A percentile compares a stretch with the other conserved stretches of the same genome.
Evolutionary conservation across 2,329 filamentous ascomycete genomes (phyloP).

Genomic region (Chalara sp.): DNA sequence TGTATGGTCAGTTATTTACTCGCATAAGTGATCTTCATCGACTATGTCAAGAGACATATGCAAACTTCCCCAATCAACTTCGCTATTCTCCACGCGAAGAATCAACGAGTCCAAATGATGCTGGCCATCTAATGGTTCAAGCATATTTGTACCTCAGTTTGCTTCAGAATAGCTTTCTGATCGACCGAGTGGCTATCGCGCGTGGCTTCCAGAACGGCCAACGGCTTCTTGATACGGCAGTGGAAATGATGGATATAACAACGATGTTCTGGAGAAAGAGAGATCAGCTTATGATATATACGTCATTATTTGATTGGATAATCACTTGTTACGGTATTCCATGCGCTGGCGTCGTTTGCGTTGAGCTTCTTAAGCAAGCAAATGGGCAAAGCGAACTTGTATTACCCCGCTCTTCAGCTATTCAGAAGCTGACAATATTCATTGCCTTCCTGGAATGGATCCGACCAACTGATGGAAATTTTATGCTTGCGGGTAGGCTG

Average conservation of each 20-base stretch:
- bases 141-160: conserved; percentile 15
- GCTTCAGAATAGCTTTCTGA: conserved; percentile 24
- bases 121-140: conserved; percentile 13
- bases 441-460: conserved; percentile 26
- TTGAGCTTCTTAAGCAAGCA: conserved; percentile 21
- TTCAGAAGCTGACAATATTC: conserved; percentile 25
- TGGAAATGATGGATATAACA: conserved; percentile 22
- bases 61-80: conserved; percentile 14
- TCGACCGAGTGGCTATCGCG: conserved; percentile 20
- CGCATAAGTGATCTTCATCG: conserved; percentile 14
- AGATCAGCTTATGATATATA: conserved; percentile 18
- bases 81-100: conserved; percentile 16
- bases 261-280: conserved; percentile 23
- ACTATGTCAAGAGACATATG: conserved; percentile 13
- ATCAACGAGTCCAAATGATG: conserved; percentile 13
- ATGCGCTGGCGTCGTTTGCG: conserved; percentile 21
- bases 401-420: conserved; percentile 21
- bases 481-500: conserved; percentile 14
- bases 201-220: conserved; percentile 16
- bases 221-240: conserved; percentile 19
- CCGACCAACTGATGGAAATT: conserved; percentile 24
- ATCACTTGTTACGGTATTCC: conserved; percentile 19
- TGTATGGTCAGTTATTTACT: conserved; percentile 1
- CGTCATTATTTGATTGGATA: conserved; percentile 22
- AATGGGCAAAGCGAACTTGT: conserved; percentile 6